Conservation (phyloP, 345 rosid species). For the Bretschneidera sinensis region DNA sequence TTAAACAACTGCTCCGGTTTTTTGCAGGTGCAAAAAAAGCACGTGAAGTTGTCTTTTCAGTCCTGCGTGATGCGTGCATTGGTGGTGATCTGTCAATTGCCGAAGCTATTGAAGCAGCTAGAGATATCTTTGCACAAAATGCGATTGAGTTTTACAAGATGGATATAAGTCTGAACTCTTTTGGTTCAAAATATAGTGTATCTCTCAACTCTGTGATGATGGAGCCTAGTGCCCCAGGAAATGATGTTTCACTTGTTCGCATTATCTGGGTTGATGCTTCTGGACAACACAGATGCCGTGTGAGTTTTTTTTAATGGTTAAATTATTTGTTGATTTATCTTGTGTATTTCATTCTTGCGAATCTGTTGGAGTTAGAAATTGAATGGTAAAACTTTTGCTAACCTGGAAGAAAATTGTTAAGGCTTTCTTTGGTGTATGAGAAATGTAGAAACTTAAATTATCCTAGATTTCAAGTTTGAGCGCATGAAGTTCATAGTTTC, state of each 20-base stretch:
- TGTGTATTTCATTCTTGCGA: no score
- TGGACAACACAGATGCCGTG: conserved; percentile 96
- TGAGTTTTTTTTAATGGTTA: conserved; percentile 28
- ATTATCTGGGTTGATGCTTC: conserved; percentile 86
- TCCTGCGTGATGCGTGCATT: conserved; percentile 60
- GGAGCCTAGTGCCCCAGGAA: conserved; percentile 24
- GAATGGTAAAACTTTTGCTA: neutral
- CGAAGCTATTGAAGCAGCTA: conserved; percentile 86
- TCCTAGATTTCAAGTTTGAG: neutral
- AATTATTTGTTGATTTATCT: neutral
- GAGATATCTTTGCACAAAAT: conserved; percentile 66
- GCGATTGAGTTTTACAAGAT: conserved; percentile 70
- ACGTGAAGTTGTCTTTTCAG: conserved; percentile 67
- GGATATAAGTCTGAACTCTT: conserved; percentile 16
- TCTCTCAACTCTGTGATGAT: conserved; percentile 20
- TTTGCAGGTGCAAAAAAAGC: conserved; percentile 72
- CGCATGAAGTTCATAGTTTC: neutral
- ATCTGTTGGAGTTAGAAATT: neutral
- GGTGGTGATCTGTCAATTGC: conserved; percentile 65
- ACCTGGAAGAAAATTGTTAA: neutral
- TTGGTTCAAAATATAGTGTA: conserved; percentile 21
- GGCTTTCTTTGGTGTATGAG: neutral
- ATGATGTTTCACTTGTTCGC: conserved; percentile 54
- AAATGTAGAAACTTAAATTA: neutral
- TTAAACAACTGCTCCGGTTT: conserved; percentile 14